Base-by-base conservation (phyloP, 1,139 yeast species). In the Kodamaea plutei region DNA sequence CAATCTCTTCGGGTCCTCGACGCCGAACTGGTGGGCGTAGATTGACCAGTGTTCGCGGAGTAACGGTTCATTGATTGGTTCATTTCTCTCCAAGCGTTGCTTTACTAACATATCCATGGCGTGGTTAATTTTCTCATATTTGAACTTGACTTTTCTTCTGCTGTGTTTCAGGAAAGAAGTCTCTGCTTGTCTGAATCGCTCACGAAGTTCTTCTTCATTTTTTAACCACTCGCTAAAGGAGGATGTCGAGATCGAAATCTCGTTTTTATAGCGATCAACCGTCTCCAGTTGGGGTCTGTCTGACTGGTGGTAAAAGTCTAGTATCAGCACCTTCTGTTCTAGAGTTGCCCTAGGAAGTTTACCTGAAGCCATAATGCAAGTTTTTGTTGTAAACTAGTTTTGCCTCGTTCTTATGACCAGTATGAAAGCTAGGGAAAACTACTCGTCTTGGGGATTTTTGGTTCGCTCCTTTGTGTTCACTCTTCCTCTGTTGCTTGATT, bases 201-300 rank as follows among this genome's bases (percentile, higher is more conserved):
- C 57, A 12, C 81, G 48, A 25, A 74, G 52, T 16, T 73, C 76
- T 4, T 47, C 55, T 45, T 76, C 81, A 36, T 67, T 61, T 48
- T 73, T 74, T 20, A 76, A 47, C 82, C 83, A 76, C 47, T 75
- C 82, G 44, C 76, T 68, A 39, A 76, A 67, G 6, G 76, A 68
- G 15, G 78, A 72, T 1, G 81, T 74, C 10, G 78, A 71, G 10
- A 76, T 74, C 12, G 78, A 64, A 26, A 70, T 61, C 35, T 62
- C 62, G 31, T 68, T 56, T 39, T 64, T 69, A 51, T 65, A 76
- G 28, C 61, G 51, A 30, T 73, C 75, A 14, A 76, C 82, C 0
- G 79, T 73, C 41, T 71, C 78, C 60, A 69, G 73, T 45, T 76
- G 81, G 4, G 79, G 76, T 31, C 72, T 50, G 31, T 65, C 63